phyloP scores from a whole-genome alignment of 352 stramenopile species.

The Pythium aristosporum region DNA sequence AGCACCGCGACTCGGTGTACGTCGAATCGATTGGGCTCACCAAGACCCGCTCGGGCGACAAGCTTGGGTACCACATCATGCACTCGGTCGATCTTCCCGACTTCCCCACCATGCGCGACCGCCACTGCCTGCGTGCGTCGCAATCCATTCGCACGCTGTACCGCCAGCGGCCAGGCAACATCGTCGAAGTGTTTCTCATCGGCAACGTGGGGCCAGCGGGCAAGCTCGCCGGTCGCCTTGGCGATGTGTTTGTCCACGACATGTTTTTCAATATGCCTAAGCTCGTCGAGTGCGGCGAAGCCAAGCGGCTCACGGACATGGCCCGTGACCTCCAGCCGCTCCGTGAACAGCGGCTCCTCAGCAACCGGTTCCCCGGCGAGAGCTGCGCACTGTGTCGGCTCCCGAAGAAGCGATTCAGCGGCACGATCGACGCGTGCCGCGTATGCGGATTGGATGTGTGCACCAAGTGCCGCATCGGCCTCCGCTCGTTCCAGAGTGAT shows the following conservation, averaged over 20 bases:
- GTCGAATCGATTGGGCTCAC: slow-evolving; percentile 40
- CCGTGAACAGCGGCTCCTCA: slow-evolving; percentile 8
- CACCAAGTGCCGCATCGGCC: slow-evolving; percentile 31
- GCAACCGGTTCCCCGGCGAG: neutral
- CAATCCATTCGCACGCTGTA: slow-evolving; percentile 31
- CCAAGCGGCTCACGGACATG: slow-evolving; percentile 27
- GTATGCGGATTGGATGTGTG: slow-evolving; percentile 35
- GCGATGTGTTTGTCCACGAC: slow-evolving; percentile 15
- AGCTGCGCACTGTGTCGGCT: slow-evolving; percentile 38
- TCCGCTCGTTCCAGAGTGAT: slow-evolving; percentile 35
- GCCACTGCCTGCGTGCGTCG: slow-evolving; percentile 28
- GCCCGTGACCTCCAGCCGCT: neutral
- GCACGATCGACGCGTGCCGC: slow-evolving; percentile 30
- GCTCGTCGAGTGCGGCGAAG: slow-evolving; percentile 25
- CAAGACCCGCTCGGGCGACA: slow-evolving; percentile 29
- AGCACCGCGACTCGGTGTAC: slow-evolving; percentile 47
- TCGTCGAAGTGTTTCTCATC: slow-evolving; percentile 28
- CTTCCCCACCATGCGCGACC: slow-evolving; percentile 32
- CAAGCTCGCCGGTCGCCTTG: slow-evolving; percentile 10
- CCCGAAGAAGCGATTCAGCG: slow-evolving; percentile 35
- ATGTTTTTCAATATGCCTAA: slow-evolving; percentile 24
- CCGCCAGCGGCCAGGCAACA: slow-evolving; percentile 17
- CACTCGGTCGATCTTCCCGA: slow-evolving; percentile 45
- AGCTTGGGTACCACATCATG: slow-evolving; percentile 46
- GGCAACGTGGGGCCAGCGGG: slow-evolving; percentile 20